Base-by-base conservation (phyloP, 805 yeast species). In the Metschnikowia corniflorae region DNA sequence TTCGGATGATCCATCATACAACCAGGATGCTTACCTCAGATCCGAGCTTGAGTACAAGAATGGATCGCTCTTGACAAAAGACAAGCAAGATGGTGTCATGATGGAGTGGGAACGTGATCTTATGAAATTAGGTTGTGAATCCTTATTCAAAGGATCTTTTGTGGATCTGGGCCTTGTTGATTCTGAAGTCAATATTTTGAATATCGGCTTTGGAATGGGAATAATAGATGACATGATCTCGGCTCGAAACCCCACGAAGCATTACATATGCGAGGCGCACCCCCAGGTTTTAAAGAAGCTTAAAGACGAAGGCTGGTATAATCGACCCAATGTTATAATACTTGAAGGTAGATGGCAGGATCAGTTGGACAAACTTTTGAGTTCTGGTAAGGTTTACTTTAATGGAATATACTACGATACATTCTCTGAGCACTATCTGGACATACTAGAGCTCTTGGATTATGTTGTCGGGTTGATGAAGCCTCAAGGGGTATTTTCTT, bases 131-230 rank as follows among this genome's bases (percentile, higher is more conserved):
- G 95, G 95, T 1, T 82, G 94, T 37, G 79, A 83, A 22, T 65
- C 91, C 0, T 56, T 91, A n/a, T 80, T 82, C 55, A 66, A 66
- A 31, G 66, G 76, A 1, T 50, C 62, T 9, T 57, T 51, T 6
- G 33, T 62, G 49, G 51, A 36, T 7, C 43, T 56, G 15, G 51
- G 51, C 7, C 58, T 54, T 2, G 57, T 56, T 1, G 66, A 69
- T 23, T 55, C 67, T 7, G 71, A 66, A 26, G 49, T 70, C 15
- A 73, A 66, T 26, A 78, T 91, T 2, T 65, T 91, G 24, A 89
- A 89, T 52, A 85, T 89, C 26, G 97, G 97, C 0, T 89, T 91
- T 57, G 97, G 97, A 2, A 86, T 89, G 96, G 97, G 97, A 2
- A 91, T 89, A 36, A 88, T 89, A 36, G 97, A 89, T 57, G 64